Percentiles rank a stretch among this genome's conserved stretches.
Evolutionary conservation across 768 basidiomycete species (phyloP).

Genomic region (Lactifluus volemus): DNA sequence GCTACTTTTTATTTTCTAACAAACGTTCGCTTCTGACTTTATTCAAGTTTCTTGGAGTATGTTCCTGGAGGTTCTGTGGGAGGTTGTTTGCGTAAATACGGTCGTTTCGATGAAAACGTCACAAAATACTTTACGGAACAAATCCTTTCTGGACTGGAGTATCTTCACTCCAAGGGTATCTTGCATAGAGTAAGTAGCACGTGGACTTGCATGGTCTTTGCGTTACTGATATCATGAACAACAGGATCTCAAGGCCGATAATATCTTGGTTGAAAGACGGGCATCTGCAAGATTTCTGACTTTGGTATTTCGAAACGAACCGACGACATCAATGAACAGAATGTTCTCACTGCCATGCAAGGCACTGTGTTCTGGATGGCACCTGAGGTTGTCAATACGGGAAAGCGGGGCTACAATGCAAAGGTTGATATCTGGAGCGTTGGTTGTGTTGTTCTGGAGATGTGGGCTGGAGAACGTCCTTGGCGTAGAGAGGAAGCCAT

Average conservation of each 20-base stretch:
- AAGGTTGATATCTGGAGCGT: slow-evolving; percentile 99
- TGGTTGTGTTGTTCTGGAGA: slow-evolving; percentile 96
- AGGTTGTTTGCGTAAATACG: slow-evolving; percentile 81
- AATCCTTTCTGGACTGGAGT: slow-evolving; percentile 85
- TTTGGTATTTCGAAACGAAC: slow-evolving; percentile 98
- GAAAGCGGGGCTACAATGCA: slow-evolving; percentile 87
- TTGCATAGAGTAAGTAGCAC: slow-evolving; percentile 67
- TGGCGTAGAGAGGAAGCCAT: slow-evolving; percentile 89
- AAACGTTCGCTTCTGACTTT: neutral
- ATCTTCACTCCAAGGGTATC: slow-evolving; percentile 86
- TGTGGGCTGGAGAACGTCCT: slow-evolving; percentile 96
- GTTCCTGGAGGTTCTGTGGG: slow-evolving; percentile 97
- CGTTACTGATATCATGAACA: slow-evolving; percentile 4
- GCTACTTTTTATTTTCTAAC: slow-evolving; percentile 26
- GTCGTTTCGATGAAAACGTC: slow-evolving; percentile 86
- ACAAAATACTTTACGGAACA: slow-evolving; percentile 89
- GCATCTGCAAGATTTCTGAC: slow-evolving; percentile 95
- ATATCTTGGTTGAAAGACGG: slow-evolving; percentile 92
- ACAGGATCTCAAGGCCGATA: slow-evolving; percentile 95
- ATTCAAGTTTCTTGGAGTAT: slow-evolving; percentile 87
- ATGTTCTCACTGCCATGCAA: slow-evolving; percentile 90
- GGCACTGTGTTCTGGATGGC: slow-evolving; percentile 99
- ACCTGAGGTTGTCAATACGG: slow-evolving; percentile 84
- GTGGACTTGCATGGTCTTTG: neutral
- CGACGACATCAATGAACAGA: slow-evolving; percentile 73